Percentiles rank a stretch among this genome's conserved stretches.
Evolutionary conservation across 2,329 filamentous ascomycete species (phyloP).

Genomic region (Phaeoacremonium minimum): DNA sequence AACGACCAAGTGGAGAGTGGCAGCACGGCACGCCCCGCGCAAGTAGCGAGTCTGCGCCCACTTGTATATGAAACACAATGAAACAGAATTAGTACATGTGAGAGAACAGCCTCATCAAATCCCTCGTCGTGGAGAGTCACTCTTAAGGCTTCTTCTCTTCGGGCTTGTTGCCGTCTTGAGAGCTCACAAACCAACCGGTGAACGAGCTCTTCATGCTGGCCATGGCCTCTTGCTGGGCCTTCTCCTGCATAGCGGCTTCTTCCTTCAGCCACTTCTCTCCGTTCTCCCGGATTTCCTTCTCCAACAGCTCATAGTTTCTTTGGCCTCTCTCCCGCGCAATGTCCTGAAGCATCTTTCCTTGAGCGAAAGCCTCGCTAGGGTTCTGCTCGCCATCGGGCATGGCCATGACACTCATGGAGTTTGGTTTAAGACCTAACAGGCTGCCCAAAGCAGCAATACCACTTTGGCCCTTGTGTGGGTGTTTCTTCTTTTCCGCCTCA

Average conservation of each 20-base stretch:
- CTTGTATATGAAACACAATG: neutral
- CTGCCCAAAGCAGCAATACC: constrained; percentile 66
- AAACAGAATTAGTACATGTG: constrained; percentile 1
- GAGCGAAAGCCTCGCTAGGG: constrained; percentile 71
- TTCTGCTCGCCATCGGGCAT: constrained; percentile 62
- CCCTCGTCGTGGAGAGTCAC: too few relatives aligned
- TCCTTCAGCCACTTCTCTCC: constrained; percentile 95
- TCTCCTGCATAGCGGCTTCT: constrained; percentile 83
- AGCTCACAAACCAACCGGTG: constrained; percentile 44
- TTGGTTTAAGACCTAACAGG: constrained; percentile 73
- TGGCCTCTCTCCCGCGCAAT: constrained; percentile 88
- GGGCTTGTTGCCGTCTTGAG: neutral
- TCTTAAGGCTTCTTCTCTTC: constrained; percentile 4
- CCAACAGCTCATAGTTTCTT: constrained; percentile 82
- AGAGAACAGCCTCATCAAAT: neutral
- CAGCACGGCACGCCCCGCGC: too few relatives aligned
- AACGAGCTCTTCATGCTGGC: constrained; percentile 85
- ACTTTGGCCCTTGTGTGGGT: constrained; percentile 41
- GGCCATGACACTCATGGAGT: constrained; percentile 58
- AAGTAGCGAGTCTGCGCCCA: too few relatives aligned
- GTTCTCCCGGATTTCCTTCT: constrained; percentile 88
- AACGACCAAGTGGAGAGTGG: too few relatives aligned
- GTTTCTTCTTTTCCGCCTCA: constrained; percentile 62
- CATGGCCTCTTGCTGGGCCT: constrained; percentile 85
- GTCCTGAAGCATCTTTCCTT: constrained; percentile 97